Evolutionary conservation across 2,329 filamentous ascomycete genomes (phyloP).

Genomic region (Phyllosticta citriasiana): DNA sequence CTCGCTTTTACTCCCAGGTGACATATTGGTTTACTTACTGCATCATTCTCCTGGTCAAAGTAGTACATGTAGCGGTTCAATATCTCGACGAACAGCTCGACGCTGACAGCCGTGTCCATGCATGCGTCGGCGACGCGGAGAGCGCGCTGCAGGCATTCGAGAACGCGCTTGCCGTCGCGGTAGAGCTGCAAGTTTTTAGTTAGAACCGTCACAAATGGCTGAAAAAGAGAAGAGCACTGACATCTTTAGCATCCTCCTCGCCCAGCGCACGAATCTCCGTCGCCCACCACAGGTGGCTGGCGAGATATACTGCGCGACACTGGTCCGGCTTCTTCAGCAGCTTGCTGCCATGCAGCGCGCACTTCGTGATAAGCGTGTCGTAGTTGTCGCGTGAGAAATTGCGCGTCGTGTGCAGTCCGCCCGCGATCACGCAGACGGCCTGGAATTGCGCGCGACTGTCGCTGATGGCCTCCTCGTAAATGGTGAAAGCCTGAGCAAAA

Average conservation of each 20-base stretch:
- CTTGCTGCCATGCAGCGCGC: constrained; percentile 92
- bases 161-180: constrained; percentile 90
- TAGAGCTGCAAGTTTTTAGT: constrained; percentile 55
- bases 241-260: constrained; percentile 72
- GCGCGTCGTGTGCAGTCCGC: constrained; percentile 75
- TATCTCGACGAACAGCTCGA: constrained; percentile 97
- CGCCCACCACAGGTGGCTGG: constrained; percentile 97
- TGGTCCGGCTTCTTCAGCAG: constrained; percentile 96
- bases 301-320: constrained; percentile 90
- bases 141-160: constrained; percentile 91
- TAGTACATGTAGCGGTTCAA: constrained; percentile 98
- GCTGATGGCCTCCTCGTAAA: constrained; percentile 92
- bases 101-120: constrained; percentile 96
- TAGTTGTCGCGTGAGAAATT: constrained; percentile 97
- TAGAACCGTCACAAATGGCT: not conserved
- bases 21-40: constrained; percentile 41
- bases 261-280: constrained; percentile 67
- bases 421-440: constrained; percentile 88
- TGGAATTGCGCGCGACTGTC: constrained; percentile 97
- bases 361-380: constrained; percentile 96
- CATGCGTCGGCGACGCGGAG: constrained; percentile 94
- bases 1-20: not conserved
- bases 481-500: constrained; percentile 94
- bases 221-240: constrained; percentile 37
- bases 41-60: constrained; percentile 98